Evolutionary conservation across 176 grass and related monocot genomes (phyloP).

Genomic region (Lolium multiflorum): DNA sequence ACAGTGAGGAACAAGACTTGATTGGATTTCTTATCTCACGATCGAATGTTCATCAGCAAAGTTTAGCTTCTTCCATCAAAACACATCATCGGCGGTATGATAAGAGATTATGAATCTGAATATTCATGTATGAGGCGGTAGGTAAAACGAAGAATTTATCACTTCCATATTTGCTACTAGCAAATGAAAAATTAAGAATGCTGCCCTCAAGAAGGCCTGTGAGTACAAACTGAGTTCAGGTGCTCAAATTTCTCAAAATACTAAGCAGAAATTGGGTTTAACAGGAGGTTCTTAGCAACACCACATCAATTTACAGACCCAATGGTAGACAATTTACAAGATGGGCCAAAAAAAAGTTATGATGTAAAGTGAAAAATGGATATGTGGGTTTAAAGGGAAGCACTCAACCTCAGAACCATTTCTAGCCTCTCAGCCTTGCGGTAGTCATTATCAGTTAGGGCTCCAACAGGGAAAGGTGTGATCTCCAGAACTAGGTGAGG

Average conservation of each 20-base stretch:
- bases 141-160: conserved; percentile 8
- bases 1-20: neutral
- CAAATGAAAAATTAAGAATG: conserved; percentile 3
- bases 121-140: neutral
- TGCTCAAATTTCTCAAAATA: conserved; percentile 43
- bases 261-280: conserved; percentile 34
- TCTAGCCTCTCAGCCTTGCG: conserved; percentile 93
- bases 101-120: neutral
- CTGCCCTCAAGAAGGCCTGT: neutral
- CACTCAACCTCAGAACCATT: conserved; percentile 74
- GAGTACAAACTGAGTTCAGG: conserved; percentile 28
- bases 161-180: neutral
- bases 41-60: neutral
- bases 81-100: neutral
- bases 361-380: conserved; percentile 34
- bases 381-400: conserved; percentile 66
- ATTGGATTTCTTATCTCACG: neutral
- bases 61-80: neutral
- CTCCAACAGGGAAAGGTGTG: conserved; percentile 85
- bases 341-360: conserved; percentile 41
- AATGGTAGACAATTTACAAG: conserved; percentile 54
- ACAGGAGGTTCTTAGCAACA: conserved; percentile 39
- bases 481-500: conserved; percentile 92
- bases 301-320: conserved; percentile 59
- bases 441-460: conserved; percentile 86